Evolutionary conservation across 2,329 filamentous ascomycete species (phyloP).

Genomic region (Aspergillus luchuensis): DNA sequence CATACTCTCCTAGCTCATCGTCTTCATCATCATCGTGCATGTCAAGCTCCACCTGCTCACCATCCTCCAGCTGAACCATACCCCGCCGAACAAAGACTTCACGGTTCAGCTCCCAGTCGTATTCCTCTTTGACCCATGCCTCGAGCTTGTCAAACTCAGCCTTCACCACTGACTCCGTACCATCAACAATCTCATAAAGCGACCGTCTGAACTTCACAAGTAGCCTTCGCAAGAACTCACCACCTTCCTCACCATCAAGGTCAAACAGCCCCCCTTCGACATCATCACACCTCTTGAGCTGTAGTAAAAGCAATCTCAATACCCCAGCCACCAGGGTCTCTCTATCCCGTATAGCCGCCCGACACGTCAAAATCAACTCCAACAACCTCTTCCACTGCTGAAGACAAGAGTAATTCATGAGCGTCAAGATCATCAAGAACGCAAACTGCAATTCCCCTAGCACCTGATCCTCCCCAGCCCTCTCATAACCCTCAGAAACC

Average conservation of each 20-base stretch:
- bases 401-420: conserved; percentile 67
- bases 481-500: conserved; percentile 27
- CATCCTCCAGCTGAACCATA: conserved; percentile 63
- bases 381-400: conserved; percentile 67
- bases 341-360: conserved; percentile 51
- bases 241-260: conserved; percentile 54
- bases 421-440: conserved; percentile 63
- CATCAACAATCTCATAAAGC: conserved; percentile 50
- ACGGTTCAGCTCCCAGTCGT: conserved; percentile 59
- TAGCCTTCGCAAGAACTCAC: conserved; percentile 54
- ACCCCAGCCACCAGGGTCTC: conserved; percentile 56
- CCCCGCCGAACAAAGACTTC: conserved; percentile 58
- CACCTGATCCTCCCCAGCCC: conserved; percentile 40
- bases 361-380: conserved; percentile 59
- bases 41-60: conserved; percentile 63
- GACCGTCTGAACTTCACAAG: conserved; percentile 55
- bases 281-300: conserved; percentile 59
- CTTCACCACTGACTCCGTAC: conserved; percentile 46
- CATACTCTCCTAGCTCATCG: conserved; percentile 66
- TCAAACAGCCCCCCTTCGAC: conserved; percentile 65
- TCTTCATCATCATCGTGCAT: conserved; percentile 63
- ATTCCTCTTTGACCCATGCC: conserved; percentile 55
- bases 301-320: conserved; percentile 52
- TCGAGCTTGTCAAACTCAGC: conserved; percentile 59
- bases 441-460: conserved; percentile 65